Evolutionary conservation across 495 filamentous ascomycete species (phyloP).

Genomic region (Aspergillus ellipticus): DNA sequence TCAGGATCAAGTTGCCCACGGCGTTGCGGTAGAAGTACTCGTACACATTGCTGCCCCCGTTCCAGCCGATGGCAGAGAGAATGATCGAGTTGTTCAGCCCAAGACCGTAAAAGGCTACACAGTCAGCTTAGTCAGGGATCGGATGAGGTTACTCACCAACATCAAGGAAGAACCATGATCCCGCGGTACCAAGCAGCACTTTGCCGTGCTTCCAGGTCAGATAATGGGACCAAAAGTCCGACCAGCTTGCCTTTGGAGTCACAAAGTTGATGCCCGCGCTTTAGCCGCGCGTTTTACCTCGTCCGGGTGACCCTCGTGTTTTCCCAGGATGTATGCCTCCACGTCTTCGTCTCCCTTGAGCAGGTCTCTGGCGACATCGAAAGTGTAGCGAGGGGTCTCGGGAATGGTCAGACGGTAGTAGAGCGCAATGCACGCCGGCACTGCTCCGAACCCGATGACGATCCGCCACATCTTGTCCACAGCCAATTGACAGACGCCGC

Average conservation of each 20-base stretch:
- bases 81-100: constrained; percentile 72
- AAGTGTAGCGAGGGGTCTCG: constrained; percentile 78
- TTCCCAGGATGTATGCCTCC: constrained; percentile 57
- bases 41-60: constrained; percentile 54
- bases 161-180: constrained; percentile 77
- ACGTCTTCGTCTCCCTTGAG: constrained; percentile 65
- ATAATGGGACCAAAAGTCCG: constrained; percentile 64
- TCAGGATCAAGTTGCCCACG: constrained; percentile 70
- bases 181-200: constrained; percentile 70
- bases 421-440: constrained; percentile 71
- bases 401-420: constrained; percentile 90
- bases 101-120: constrained; percentile 69
- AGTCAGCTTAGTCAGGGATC: constrained; percentile 20
- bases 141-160: constrained; percentile 32
- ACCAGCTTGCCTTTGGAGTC: constrained; percentile 60
- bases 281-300: constrained; percentile 52
- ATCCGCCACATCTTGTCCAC: constrained; percentile 86
- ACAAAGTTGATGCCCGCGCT: constrained; percentile 42
- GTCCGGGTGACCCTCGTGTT: constrained; percentile 57
- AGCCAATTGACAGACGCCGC: constrained; percentile 60
- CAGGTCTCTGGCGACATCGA: constrained; percentile 72
- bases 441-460: constrained; percentile 74
- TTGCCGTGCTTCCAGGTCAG: constrained; percentile 62
- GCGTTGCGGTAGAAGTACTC: constrained; percentile 64
- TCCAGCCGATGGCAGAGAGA: constrained; percentile 64